phyloP scores from a whole-genome alignment of 257 asterid species.

The Nicotiana paniculata region DNA sequence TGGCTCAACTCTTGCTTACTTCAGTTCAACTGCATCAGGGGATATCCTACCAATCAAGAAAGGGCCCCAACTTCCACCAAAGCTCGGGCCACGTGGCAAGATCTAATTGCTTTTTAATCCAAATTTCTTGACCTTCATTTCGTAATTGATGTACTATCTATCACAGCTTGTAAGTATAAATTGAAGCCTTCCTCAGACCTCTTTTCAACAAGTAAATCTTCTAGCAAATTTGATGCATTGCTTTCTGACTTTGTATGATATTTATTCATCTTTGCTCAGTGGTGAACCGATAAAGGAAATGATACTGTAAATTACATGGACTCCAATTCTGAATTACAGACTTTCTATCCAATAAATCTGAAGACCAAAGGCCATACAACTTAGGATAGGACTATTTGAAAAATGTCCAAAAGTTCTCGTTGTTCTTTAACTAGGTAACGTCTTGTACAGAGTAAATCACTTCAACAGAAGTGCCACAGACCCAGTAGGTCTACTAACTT shows the following conservation, averaged over 20 bases:
- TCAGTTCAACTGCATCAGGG: conserved; percentile 79
- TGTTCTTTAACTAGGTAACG: conserved; percentile 8
- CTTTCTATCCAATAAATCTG: background rate
- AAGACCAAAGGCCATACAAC: conserved; percentile 6
- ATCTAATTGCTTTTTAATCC: conserved; percentile 29
- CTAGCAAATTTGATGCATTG: background rate
- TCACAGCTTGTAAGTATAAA: conserved; percentile 53
- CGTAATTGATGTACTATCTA: conserved; percentile 25
- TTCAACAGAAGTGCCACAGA: conserved; percentile 1
- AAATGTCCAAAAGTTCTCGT: background rate
- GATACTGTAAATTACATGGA: background rate
- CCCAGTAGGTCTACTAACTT: conserved; percentile 1
- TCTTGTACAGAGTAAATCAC: conserved; percentile 5
- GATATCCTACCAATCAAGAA: conserved; percentile 82
- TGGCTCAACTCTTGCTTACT: conserved; percentile 74
- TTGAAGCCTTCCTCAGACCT: conserved; percentile 28
- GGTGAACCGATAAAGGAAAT: no score
- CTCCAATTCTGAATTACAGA: background rate
- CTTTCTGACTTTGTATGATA: background rate
- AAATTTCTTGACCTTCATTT: conserved; percentile 9
- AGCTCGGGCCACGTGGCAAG: conserved; percentile 76
- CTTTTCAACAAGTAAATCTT: background rate
- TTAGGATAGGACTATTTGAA: background rate
- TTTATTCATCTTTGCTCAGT: background rate
- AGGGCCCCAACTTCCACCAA: conserved; percentile 95